Percentiles rank a stretch among this genome's conserved stretches.
Conservation (phyloP, 495 filamentous ascomycete species). For the Penicillium goetzii region DNA sequence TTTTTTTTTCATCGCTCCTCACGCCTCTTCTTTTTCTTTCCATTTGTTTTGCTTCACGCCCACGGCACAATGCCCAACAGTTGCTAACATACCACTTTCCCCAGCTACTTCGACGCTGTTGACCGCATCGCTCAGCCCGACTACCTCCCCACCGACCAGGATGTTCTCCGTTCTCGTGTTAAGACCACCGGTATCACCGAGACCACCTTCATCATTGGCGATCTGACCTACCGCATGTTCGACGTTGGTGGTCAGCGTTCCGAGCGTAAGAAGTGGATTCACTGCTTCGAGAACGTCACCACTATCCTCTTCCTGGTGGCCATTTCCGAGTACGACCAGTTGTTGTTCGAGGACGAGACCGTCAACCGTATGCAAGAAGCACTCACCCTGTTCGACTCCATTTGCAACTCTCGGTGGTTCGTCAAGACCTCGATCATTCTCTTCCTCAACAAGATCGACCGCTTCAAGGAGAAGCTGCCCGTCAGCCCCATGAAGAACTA, state of each 20-base stretch:
- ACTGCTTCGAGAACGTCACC: conserved; percentile 99
- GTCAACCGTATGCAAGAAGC: conserved; percentile 99
- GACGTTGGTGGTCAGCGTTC: conserved; percentile 98
- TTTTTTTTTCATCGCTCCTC: no score
- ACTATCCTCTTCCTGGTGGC: conserved; percentile 98
- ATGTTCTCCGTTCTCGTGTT: conserved; percentile 95
- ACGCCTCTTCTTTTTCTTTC: neutral
- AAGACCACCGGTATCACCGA: conserved; percentile 99
- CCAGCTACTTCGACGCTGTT: conserved; percentile 95
- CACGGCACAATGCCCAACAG: neutral
- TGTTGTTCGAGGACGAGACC: conserved; percentile 88
- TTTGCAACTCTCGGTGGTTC: conserved; percentile 99
- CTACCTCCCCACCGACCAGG: conserved; percentile 96
- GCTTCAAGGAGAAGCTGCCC: conserved; percentile 99
- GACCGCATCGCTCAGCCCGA: conserved; percentile 88
- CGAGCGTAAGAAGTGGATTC: conserved; percentile 99
- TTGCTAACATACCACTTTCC: conserved; percentile 16
- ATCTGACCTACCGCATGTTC: conserved; percentile 99
- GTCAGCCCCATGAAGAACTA: conserved; percentile 99
- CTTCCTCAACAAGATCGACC: conserved; percentile 99
- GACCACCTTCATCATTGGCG: conserved; percentile 97
- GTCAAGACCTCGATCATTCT: conserved; percentile 99
- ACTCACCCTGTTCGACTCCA: conserved; percentile 96
- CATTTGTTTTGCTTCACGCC: neutral
- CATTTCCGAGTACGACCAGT: conserved; percentile 98